phyloP scores from a whole-genome alignment of 73 alveolate genomes.

The Paramecium pentaurelia region DNA sequence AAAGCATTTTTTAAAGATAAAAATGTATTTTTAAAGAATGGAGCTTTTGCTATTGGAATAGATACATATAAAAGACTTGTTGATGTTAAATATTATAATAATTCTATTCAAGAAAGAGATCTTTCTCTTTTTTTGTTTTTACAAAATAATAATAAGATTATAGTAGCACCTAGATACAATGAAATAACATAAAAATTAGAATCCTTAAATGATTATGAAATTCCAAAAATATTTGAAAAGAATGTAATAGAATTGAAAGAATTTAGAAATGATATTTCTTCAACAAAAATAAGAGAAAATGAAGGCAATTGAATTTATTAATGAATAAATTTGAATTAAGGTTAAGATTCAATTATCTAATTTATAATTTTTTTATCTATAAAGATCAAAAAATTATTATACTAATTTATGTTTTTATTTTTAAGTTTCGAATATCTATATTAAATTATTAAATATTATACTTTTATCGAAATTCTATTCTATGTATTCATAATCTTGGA shows the following conservation, averaged over 20 bases:
- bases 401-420: not conserved
- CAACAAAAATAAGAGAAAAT: not conserved
- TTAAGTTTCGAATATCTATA: not conserved
- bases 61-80: conserved; percentile 3
- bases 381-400: not conserved
- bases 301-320: not conserved
- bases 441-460: not conserved
- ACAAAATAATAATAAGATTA: not conserved
- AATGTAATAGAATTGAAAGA: not conserved
- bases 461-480: not conserved
- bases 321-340: not conserved
- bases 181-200: not conserved
- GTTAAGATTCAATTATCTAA: not conserved
- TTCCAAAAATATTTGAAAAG: not conserved
- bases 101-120: not conserved
- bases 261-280: conserved; percentile 20
- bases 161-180: conserved; percentile 44
- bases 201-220: not conserved
- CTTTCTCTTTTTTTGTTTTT: not conserved
- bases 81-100: conserved; percentile 12
- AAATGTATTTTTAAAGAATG: not conserved
- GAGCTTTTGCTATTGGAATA: conserved; percentile 6
- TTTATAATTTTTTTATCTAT: not conserved
- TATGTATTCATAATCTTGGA: not conserved
- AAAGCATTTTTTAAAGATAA: conserved; percentile 26